Percentiles rank a stretch among this genome's conserved stretches.
Conservation (phyloP, 192 early-diverging fungal species). For the Rhizoclosmatium sp. region DNA sequence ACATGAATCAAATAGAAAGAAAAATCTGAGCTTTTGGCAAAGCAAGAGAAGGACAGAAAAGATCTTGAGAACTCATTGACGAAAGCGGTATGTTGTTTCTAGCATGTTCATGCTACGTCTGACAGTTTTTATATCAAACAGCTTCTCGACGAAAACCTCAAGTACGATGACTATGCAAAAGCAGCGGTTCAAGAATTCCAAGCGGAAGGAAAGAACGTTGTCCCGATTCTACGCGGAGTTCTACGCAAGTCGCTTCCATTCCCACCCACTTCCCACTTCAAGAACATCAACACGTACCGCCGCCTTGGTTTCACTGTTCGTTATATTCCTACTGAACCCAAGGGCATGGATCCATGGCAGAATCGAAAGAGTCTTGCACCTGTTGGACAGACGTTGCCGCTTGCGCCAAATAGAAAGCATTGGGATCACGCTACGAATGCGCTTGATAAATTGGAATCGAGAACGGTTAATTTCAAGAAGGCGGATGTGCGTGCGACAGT, state of each 20-base stretch:
- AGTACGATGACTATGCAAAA: conserved; percentile 46
- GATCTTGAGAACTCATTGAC: neutral
- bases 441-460: no score
- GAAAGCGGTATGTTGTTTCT: conserved; percentile 13
- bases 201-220: conserved; percentile 45
- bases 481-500: no score
- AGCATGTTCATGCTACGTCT: no score
- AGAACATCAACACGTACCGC: conserved; percentile 21
- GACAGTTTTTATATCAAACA: neutral
- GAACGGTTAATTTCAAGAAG: no score
- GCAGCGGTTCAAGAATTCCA: conserved; percentile 42
- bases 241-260: conserved; percentile 16
- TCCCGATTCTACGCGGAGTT: conserved; percentile 41
- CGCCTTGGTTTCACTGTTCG: conserved; percentile 33
- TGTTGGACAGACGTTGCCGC: no score
- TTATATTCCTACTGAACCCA: conserved; percentile 13
- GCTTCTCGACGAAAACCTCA: conserved; percentile 35
- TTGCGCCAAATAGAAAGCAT: neutral
- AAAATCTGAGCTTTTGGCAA: neutral
- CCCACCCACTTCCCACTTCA: neutral
- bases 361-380: neutral
- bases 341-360: conserved; percentile 12
- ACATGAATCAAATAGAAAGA: no score
- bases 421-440: no score
- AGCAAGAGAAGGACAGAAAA: conserved; percentile 1